These are phyloP conservation scores for Suhomyces emberorum DNA, from an alignment of 805 yeast genomes.

Conservation along the genomic window DNA sequence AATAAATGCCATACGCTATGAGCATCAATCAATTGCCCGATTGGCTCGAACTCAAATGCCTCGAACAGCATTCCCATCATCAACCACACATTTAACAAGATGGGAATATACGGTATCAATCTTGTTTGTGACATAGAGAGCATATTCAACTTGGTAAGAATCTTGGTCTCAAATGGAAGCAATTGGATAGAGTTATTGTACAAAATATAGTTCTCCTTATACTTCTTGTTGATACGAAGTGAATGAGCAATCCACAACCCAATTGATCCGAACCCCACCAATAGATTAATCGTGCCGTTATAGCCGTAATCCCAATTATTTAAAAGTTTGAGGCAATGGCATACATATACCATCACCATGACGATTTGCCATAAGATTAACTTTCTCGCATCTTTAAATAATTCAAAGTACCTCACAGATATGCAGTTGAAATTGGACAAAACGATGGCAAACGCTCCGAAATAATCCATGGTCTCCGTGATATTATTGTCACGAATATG, in stretches of 20 bases:
- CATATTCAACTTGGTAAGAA: conserved; percentile 29
- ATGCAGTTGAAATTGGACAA: conserved; percentile 36
- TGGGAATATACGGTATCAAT: conserved; percentile 34
- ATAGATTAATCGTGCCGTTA: conserved; percentile 30
- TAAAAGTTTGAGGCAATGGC: conserved; percentile 28
- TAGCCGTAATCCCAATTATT: conserved; percentile 39
- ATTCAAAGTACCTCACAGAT: conserved; percentile 26
- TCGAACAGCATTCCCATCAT: conserved; percentile 32
- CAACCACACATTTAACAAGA: conserved; percentile 31
- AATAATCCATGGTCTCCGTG: conserved; percentile 41
- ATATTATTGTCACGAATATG: conserved; percentile 35
- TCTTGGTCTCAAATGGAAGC: conserved; percentile 37
- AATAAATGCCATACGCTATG: conserved; percentile 93
- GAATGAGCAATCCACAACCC: conserved; percentile 36
- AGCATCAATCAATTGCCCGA: conserved; percentile 63
- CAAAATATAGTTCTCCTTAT: conserved; percentile 13
- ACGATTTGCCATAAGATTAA: conserved; percentile 16
- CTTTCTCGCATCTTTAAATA: conserved; percentile 15
- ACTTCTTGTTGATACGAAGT: conserved; percentile 14
- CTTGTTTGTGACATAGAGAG: conserved; percentile 24
- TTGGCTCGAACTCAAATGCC: conserved; percentile 34
- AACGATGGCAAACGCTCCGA: conserved; percentile 39
- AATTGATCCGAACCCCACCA: conserved; percentile 29
- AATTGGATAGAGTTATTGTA: conserved; percentile 36
- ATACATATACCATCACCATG: conserved; percentile 16